Evolutionary conservation across 163 green algal species (phyloP).

Genomic region (Chlorella variabilis): DNA sequence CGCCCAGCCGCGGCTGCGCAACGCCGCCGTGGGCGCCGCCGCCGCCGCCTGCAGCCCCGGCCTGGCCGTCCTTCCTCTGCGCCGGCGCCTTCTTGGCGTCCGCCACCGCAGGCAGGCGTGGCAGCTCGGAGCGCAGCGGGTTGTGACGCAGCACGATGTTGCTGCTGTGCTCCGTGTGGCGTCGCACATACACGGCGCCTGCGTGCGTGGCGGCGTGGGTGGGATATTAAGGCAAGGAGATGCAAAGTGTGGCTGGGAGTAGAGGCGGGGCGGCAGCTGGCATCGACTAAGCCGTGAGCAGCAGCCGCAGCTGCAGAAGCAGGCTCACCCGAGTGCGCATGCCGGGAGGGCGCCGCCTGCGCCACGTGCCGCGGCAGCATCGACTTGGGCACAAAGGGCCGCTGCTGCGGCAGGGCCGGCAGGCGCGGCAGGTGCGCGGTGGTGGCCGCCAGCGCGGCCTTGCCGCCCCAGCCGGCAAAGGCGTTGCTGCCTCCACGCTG

Average conservation of each 20-base stretch:
- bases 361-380: not conserved
- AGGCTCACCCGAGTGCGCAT: constrained; percentile 27
- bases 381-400: not conserved
- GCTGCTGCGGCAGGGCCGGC: not conserved
- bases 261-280: no score
- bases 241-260: not conserved
- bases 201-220: no score
- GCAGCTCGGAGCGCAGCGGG: constrained; percentile 37
- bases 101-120: constrained; percentile 23
- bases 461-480: not conserved
- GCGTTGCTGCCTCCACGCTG: not conserved
- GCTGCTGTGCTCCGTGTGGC: constrained; percentile 45
- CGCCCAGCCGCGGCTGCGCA: not conserved
- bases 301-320: not conserved
- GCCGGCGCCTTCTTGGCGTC: constrained; percentile 37
- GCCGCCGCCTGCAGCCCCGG: not conserved
- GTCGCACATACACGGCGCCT: constrained; percentile 43
- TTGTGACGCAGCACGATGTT: constrained; percentile 48
- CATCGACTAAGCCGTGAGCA: not conserved
- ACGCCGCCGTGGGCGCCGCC: not conserved
- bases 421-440: constrained; percentile 19
- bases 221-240: no score
- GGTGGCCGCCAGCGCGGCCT: not conserved
- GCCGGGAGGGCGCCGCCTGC: constrained; percentile 26
- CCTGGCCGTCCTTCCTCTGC: not conserved